These are phyloP conservation scores for Debaryomyces udenii DNA, from an alignment of 1,139 yeast genomes.

Conservation along the genomic window DNA sequence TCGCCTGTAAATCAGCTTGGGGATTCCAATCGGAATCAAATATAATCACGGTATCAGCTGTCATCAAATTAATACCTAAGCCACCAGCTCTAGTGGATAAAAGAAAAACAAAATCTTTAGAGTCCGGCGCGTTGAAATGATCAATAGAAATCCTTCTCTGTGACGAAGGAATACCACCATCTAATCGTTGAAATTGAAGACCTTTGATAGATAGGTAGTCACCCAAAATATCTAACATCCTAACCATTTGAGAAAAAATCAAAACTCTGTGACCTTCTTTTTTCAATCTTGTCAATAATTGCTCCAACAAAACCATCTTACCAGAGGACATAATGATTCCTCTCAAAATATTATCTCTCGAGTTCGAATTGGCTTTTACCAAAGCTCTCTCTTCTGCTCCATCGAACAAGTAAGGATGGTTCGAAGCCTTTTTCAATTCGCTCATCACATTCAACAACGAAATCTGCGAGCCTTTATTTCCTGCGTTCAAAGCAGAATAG, in stretches of 20 bases:
- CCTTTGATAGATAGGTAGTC: slow-evolving; percentile 91
- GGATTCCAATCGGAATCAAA: slow-evolving; percentile 99
- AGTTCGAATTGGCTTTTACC: slow-evolving; percentile 56
- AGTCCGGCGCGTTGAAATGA: slow-evolving; percentile 92
- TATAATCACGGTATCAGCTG: slow-evolving; percentile 97
- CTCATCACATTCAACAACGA: slow-evolving; percentile 90
- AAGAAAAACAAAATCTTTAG: slow-evolving; percentile 88
- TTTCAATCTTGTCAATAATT: slow-evolving; percentile 76
- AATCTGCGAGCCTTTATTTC: slow-evolving; percentile 76
- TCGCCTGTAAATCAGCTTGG: slow-evolving; percentile 97
- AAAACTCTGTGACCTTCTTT: slow-evolving; percentile 96
- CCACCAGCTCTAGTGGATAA: slow-evolving; percentile 99
- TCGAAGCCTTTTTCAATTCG: slow-evolving; percentile 93
- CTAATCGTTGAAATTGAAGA: slow-evolving; percentile 87
- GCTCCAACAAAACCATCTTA: slow-evolving; percentile 94
- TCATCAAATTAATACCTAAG: slow-evolving; percentile 94
- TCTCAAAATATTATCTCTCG: slow-evolving; percentile 79
- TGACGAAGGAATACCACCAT: slow-evolving; percentile 95
- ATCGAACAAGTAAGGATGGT: slow-evolving; percentile 94
- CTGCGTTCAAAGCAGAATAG: slow-evolving; percentile 87
- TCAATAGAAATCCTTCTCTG: slow-evolving; percentile 94
- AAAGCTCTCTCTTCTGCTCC: slow-evolving; percentile 88
- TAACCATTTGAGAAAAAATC: slow-evolving; percentile 95
- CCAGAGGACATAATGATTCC: slow-evolving; percentile 98
- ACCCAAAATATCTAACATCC: slow-evolving; percentile 92